Evolutionary conservation across 768 basidiomycete species (phyloP), one percentile per base, ranked within the genome.

Genomic region (Mycena alexandri): DNA sequence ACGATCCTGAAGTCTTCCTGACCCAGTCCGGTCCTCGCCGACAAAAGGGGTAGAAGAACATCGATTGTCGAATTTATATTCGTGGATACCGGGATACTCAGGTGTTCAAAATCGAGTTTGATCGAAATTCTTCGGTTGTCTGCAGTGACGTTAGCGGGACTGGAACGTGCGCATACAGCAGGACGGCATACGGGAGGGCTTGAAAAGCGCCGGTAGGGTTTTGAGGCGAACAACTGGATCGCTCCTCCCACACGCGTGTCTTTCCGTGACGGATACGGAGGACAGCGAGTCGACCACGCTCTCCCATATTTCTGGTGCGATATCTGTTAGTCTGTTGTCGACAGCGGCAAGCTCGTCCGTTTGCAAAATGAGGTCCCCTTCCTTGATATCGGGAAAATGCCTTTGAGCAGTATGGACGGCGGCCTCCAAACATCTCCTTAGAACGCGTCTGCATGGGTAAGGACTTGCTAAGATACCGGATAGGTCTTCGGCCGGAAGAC

Each of bases 271-370:
- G 7, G 43, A 12, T 2, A 65, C 56, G n/a, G 48, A 51, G 21
- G 36, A 57, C 2, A 65, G 0, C 41, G 22, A 9, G 1, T 24
- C 48, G 38, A 65, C 22, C 8, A 48, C 41, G 11, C 19, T 24
- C 21, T 65, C 63, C 63, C 63, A 65, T 3, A 36, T 41, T 19
- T 65, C 63, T 19, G 63, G 41, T 0, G 56, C 24, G 21, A 65
- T 65, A 17, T 65, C 63, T 0, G 56, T 58, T 9, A 65, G 8
- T 13, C 33, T 29, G 1, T 34, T 38, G 1, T 21, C 41, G 29
- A 55, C 57, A 22, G 57, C 22, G 5, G 36, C 38, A 12, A 65
- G 63, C 33, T 65, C 24, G 55, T 51, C 29, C 1, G 63, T 58
- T 13, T 65, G 63, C 0, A 65, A 17, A 0, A 53, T 36, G 1